Conservation (phyloP, 148 eudicot species). For the Persicaria tinctoria region DNA sequence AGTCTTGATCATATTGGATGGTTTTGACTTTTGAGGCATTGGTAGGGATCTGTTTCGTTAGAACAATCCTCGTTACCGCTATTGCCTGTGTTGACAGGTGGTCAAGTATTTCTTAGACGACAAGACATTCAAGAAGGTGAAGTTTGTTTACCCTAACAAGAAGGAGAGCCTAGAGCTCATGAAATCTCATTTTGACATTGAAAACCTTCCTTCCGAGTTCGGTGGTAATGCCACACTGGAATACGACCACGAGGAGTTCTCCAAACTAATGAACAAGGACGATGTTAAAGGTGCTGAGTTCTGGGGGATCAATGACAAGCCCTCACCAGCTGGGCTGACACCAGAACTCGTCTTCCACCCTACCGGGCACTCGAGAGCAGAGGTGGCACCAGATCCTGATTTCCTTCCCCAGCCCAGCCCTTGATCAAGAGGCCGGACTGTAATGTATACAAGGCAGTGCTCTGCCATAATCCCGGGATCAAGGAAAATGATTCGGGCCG, state of each 20-base stretch:
- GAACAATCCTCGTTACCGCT: neutral
- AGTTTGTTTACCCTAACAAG: slow-evolving; percentile 13
- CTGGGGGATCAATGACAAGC: neutral
- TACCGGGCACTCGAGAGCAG: neutral
- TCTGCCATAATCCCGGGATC: neutral
- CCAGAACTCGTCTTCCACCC: neutral
- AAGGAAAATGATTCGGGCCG: neutral
- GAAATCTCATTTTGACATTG: slow-evolving; percentile 10
- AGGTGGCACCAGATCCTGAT: slow-evolving; percentile 10
- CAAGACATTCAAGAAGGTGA: slow-evolving; percentile 8
- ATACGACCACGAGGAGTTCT: slow-evolving; percentile 11
- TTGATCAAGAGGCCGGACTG: neutral
- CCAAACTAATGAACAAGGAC: slow-evolving; percentile 7
- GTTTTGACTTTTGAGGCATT: neutral
- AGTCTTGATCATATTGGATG: too few species aligned
- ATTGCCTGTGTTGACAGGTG: neutral
- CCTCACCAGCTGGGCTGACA: neutral
- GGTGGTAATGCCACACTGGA: slow-evolving; percentile 11
- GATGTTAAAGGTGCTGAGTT: neutral
- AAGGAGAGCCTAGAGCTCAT: slow-evolving; percentile 8
- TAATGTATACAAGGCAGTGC: neutral
- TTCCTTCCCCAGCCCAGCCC: neutral
- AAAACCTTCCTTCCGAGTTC: slow-evolving; percentile 10
- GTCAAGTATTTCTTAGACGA: slow-evolving; percentile 12
- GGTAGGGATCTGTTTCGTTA: neutral